Conservation (phyloP, 129 eudicot species). For the Saussurea involucrata region DNA sequence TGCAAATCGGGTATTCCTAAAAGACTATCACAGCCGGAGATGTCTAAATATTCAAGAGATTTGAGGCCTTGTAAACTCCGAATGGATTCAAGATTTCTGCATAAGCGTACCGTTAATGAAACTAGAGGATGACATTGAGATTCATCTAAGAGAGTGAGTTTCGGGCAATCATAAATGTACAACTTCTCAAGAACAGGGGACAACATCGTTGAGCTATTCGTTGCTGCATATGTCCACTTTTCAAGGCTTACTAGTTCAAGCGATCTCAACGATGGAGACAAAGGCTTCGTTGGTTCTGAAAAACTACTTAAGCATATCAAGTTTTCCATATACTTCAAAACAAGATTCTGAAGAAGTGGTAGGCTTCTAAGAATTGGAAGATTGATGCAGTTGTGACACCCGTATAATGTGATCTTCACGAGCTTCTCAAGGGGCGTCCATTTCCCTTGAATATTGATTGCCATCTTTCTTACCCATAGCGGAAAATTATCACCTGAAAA, state of each 20-base stretch:
- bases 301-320: neutral
- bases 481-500: constrained; percentile 13
- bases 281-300: neutral
- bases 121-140: neutral
- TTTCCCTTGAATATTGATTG: neutral
- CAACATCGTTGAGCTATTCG: neutral
- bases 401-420: neutral
- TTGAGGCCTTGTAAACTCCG: neutral
- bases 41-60: neutral
- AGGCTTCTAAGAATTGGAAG: constrained; percentile 22
- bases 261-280: neutral
- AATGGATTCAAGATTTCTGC: neutral
- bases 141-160: neutral
- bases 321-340: neutral
- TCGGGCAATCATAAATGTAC: neutral
- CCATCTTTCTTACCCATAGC: constrained; percentile 15
- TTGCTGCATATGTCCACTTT: neutral
- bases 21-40: neutral
- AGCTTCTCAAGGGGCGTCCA: neutral
- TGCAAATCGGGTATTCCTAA: neutral
- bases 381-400: neutral
- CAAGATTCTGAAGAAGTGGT: constrained; percentile 9
- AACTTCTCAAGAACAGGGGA: neutral
- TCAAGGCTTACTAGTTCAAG: neutral
- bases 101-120: neutral